These are phyloP conservation scores for Coprinopsis strossmayeri DNA, from an alignment of 768 basidiomycete genomes.

Conservation along the genomic window DNA sequence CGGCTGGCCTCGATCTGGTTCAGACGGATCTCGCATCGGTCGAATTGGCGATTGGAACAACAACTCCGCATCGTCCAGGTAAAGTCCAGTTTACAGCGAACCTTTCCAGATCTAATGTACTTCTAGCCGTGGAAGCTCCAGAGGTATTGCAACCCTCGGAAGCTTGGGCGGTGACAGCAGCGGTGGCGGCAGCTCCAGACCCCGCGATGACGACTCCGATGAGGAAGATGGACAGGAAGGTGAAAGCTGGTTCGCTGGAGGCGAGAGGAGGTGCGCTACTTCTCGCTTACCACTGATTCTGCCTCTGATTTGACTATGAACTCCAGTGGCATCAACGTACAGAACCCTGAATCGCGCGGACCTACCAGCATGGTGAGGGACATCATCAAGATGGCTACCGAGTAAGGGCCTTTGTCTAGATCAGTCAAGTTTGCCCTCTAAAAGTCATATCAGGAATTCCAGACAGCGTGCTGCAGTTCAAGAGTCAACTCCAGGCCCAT, in stretches of 20 bases:
- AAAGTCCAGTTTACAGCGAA: too few species aligned
- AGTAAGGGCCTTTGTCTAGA: constrained; percentile 53
- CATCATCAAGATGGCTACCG: constrained; percentile 73
- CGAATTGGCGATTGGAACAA: too few species aligned
- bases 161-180: constrained; percentile 15
- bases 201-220: constrained; percentile 32
- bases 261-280: constrained; percentile 70
- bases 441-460: too few species aligned
- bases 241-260: constrained; percentile 88
- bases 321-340: constrained; percentile 87
- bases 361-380: constrained; percentile 61
- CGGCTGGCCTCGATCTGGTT: too few species aligned
- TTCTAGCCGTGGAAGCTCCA: constrained; percentile 8
- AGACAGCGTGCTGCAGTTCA: too few species aligned
- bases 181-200: constrained; percentile 10
- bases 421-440: too few species aligned
- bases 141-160: constrained; percentile 19
- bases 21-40: too few species aligned
- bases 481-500: constrained; percentile 15
- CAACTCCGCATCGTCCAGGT: too few species aligned
- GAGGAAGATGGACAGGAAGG: constrained; percentile 44
- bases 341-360: constrained; percentile 59
- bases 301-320: constrained; percentile 3
- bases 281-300: background rate
- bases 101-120: too few species aligned